Conservation (phyloP, 2,329 filamentous ascomycete species). For the Metarhizium guizhouense region DNA sequence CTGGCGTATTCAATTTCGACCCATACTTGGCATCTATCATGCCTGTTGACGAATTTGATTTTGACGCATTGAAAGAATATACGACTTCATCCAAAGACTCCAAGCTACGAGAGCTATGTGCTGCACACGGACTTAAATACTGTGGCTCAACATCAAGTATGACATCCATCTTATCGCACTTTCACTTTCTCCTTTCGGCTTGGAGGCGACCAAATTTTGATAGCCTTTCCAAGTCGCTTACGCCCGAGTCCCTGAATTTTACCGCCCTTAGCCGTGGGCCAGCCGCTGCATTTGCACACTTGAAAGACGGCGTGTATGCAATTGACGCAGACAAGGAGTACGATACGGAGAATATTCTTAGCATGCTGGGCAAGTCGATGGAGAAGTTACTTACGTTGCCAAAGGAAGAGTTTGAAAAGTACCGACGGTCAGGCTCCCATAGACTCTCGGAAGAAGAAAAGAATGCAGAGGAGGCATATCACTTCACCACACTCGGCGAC, state of each 20-base stretch:
- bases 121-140: conserved; percentile 63
- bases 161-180: conserved; percentile 79
- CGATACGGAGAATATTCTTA: conserved; percentile 76
- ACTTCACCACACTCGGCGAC: conserved; percentile 79
- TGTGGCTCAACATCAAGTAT: conserved; percentile 96
- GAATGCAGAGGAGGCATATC: conserved; percentile 66
- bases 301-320: conserved; percentile 78
- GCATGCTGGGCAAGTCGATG: conserved; percentile 90
- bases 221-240: conserved; percentile 60
- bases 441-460: conserved; percentile 64
- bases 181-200: conserved; percentile 81
- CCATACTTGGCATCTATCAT: conserved; percentile 90
- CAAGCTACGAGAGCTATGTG: conserved; percentile 60
- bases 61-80: conserved; percentile 74
- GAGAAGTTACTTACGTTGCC: conserved; percentile 86
- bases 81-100: conserved; percentile 84
- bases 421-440: conserved; percentile 59
- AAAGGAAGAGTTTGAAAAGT: conserved; percentile 77
- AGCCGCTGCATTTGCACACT: conserved; percentile 71
- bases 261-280: conserved; percentile 66
- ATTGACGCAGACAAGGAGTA: conserved; percentile 95
- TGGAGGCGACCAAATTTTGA: conserved; percentile 66
- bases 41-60: conserved; percentile 89
- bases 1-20: conserved; percentile 91
- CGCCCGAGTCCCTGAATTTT: conserved; percentile 52